phyloP scores from a whole-genome alignment of 345 rosid genomes.

The Fremontodendron californicum region DNA sequence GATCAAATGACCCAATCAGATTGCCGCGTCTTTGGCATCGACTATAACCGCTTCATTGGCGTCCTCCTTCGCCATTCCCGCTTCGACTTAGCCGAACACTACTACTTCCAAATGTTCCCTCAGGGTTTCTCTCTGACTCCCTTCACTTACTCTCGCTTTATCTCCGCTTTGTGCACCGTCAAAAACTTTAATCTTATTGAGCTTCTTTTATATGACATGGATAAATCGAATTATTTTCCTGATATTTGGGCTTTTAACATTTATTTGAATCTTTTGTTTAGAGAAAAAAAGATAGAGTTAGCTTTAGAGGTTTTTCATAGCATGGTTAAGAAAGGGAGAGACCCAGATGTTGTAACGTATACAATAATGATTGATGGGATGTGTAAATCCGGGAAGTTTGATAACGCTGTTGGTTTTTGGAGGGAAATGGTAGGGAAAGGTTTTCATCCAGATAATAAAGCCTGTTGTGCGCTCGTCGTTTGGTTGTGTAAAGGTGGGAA shows the following conservation, averaged over 20 bases:
- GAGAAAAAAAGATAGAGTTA: slow-evolving; percentile 40
- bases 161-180: slow-evolving; percentile 70
- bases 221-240: slow-evolving; percentile 50
- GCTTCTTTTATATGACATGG: slow-evolving; percentile 63
- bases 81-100: slow-evolving; percentile 66
- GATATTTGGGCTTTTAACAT: slow-evolving; percentile 84
- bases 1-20: slow-evolving; percentile 82
- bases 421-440: slow-evolving; percentile 59
- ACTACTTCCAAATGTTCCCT: slow-evolving; percentile 56
- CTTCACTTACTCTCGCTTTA: slow-evolving; percentile 90
- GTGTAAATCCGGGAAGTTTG: slow-evolving; percentile 52
- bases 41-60: slow-evolving; percentile 87
- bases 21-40: slow-evolving; percentile 66
- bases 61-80: slow-evolving; percentile 57
- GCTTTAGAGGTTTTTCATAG: slow-evolving; percentile 60
- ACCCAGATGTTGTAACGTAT: slow-evolving; percentile 81
- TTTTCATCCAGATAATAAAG: slow-evolving; percentile 55
- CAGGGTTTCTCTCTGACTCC: slow-evolving; percentile 74
- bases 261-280: slow-evolving; percentile 68
- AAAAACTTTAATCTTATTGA: slow-evolving; percentile 57
- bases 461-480: slow-evolving; percentile 56
- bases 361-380: slow-evolving; percentile 69
- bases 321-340: slow-evolving; percentile 59
- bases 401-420: slow-evolving; percentile 62
- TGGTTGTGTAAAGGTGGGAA: slow-evolving; percentile 69